A percentile compares a stretch with the other conserved stretches of the same genome.
phyloP scores from a whole-genome alignment of 2,329 filamentous ascomycete genomes.

The Ceratocystis alfenasii region DNA sequence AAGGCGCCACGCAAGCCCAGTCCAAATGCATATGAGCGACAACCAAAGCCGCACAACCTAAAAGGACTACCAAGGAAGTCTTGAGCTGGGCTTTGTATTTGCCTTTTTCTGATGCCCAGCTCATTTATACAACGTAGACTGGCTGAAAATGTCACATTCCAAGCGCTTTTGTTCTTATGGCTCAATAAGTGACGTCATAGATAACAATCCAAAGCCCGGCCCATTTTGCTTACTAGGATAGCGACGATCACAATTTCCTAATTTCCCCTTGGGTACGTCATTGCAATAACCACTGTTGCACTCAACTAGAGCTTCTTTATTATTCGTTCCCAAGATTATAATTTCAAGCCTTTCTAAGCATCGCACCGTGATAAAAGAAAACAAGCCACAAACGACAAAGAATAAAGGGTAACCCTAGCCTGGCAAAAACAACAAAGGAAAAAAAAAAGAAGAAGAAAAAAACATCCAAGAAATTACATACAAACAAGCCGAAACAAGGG shows the following conservation, averaged over 20 bases:
- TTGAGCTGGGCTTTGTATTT: background rate
- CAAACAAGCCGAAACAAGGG: background rate
- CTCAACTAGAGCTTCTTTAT: background rate
- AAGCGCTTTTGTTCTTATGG: no score
- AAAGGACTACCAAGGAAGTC: background rate
- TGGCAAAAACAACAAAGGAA: background rate
- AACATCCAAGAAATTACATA: slow-evolving; percentile 7
- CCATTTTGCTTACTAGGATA: no score
- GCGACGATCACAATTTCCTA: no score
- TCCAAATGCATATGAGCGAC: slow-evolving; percentile 72
- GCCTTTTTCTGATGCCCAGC: background rate
- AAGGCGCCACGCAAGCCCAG: slow-evolving; percentile 42
- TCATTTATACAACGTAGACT: background rate
- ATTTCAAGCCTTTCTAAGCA: background rate
- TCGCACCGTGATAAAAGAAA: background rate
- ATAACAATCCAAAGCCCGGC: no score
- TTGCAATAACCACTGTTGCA: background rate
- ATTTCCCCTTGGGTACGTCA: background rate
- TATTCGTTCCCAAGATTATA: background rate
- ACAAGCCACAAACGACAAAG: slow-evolving; percentile 1
- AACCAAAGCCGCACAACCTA: slow-evolving; percentile 32
- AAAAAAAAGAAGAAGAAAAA: background rate
- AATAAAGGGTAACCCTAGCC: background rate
- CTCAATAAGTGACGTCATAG: no score
- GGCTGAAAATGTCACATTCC: no score